These are phyloP conservation scores for Fusarium sp. DNA, from an alignment of 2,329 filamentous ascomycete genomes.

Conservation along the genomic window DNA sequence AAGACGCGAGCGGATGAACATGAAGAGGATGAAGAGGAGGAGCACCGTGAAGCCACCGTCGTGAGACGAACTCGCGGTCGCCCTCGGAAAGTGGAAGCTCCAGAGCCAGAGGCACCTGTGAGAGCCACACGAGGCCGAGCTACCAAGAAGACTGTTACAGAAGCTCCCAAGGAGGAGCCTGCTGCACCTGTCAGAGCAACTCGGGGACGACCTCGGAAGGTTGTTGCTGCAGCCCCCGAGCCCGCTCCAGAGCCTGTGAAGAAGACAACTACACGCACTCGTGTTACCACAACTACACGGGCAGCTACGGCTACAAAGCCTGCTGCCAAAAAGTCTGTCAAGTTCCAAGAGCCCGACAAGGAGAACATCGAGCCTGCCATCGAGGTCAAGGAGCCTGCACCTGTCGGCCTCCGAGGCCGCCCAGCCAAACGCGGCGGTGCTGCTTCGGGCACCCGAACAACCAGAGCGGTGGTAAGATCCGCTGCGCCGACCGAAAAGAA, in stretches of 20 bases:
- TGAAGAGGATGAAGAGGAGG: constrained; percentile 59
- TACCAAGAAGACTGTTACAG: constrained; percentile 41
- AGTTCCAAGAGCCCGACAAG: constrained; percentile 73
- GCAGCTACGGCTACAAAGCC: constrained; percentile 53
- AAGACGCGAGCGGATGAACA: constrained; percentile 66
- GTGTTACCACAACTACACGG: constrained; percentile 43
- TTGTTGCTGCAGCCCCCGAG: constrained; percentile 38
- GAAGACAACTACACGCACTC: constrained; percentile 46
- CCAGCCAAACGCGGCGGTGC: constrained; percentile 57
- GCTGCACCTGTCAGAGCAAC: constrained; percentile 48
- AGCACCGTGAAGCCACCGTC: constrained; percentile 43
- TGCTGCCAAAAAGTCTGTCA: constrained; percentile 68
- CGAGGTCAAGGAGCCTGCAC: constrained; percentile 49
- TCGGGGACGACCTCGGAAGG: constrained; percentile 59
- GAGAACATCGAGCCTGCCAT: constrained; percentile 65
- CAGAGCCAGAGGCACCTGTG: constrained; percentile 33
- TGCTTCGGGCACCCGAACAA: constrained; percentile 45
- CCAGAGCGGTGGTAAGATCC: constrained; percentile 48
- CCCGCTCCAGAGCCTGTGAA: constrained; percentile 46
- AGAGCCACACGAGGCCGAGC: constrained; percentile 45
- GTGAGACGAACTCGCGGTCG: constrained; percentile 55
- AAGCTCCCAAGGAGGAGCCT: constrained; percentile 37
- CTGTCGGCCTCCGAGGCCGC: constrained; percentile 51
- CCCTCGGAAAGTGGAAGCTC: constrained; percentile 54
- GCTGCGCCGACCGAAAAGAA: constrained; percentile 53